Percentiles rank a stretch among this genome's conserved stretches.
Evolutionary conservation across 169 alveolate species (phyloP).

Genomic region (Fabrea salina): DNA sequence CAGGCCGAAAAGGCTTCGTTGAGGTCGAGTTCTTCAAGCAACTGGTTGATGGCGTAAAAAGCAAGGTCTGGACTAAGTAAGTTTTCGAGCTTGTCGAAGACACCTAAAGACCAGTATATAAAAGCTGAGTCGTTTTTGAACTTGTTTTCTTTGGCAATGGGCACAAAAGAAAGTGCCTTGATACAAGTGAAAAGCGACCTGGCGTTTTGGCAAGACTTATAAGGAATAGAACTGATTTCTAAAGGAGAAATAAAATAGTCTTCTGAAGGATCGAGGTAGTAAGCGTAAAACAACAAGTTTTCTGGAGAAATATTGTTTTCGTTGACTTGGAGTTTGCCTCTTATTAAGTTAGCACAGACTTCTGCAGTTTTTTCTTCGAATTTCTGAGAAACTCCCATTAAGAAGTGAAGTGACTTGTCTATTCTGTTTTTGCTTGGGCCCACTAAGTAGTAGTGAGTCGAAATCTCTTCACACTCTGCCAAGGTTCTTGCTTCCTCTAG

Average conservation of each 20-base stretch:
- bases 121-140: slow-evolving; percentile 5
- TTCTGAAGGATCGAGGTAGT: slow-evolving; percentile 7
- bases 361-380: background rate
- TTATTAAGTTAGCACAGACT: background rate
- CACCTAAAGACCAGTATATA: background rate
- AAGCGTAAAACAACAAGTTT: background rate
- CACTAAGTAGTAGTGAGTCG: background rate
- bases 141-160: background rate
- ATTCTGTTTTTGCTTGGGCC: background rate
- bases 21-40: background rate
- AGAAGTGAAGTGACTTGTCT: background rate
- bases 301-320: background rate
- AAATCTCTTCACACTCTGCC: background rate
- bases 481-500: background rate
- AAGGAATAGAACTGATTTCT: background rate
- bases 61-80: background rate
- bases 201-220: background rate
- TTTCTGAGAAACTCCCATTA: background rate
- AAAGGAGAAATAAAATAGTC: slow-evolving; percentile 3
- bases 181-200: background rate
- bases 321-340: background rate
- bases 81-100: background rate
- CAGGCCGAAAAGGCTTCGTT: background rate
- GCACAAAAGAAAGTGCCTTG: background rate
- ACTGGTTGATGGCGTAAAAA: slow-evolving; percentile 3